phyloP scores from a whole-genome alignment of 208 protist genomes.

The Porcisia hertigi region DNA sequence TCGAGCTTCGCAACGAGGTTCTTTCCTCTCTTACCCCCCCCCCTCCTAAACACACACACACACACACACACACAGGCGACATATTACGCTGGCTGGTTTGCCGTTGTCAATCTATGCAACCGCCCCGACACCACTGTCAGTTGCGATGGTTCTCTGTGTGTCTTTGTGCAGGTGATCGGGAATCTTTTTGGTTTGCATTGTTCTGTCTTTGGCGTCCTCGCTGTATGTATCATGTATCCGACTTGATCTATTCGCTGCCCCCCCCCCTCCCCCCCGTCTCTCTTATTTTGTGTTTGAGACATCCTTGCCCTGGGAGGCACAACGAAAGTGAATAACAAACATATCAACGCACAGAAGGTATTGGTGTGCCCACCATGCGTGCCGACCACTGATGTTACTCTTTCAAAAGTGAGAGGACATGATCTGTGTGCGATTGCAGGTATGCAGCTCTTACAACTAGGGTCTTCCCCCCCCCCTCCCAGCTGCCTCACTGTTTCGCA shows the following conservation, averaged over 20 bases:
- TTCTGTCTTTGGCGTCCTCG: not conserved
- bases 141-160: not conserved
- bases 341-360: not conserved
- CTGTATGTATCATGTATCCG: conserved; percentile 4
- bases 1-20: not conserved
- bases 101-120: not conserved
- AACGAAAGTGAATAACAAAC: not conserved
- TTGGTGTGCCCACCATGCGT: not conserved
- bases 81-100: not conserved
- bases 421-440: not conserved
- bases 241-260: not conserved
- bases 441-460: not conserved
- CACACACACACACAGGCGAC: no score
- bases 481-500: not conserved
- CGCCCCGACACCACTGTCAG: not conserved
- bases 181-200: no score
- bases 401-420: not conserved
- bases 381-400: not conserved
- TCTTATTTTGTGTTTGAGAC: not conserved
- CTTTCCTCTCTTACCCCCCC: not conserved
- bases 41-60: no score
- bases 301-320: not conserved
- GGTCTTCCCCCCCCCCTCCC: not conserved
- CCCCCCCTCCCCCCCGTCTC: not conserved
- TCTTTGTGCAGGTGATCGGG: conserved; percentile 2